Evolutionary conservation across 2,329 filamentous ascomycete species (phyloP).

Genomic region (Biscogniauxia sp.): DNA sequence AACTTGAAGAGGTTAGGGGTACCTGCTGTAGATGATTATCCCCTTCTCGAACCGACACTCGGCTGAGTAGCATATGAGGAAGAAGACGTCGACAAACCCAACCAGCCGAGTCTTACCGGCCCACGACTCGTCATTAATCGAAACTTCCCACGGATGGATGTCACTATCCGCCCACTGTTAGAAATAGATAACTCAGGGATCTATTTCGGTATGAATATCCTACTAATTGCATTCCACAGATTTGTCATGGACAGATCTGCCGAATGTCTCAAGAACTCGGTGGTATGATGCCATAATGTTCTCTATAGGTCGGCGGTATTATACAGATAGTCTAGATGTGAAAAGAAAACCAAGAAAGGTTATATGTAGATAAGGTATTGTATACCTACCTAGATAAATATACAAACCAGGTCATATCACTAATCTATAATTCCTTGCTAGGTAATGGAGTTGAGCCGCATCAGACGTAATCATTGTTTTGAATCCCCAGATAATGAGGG

Average conservation of each 20-base stretch:
- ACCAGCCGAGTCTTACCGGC: constrained; percentile 34
- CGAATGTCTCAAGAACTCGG: constrained; percentile 31
- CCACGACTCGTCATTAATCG: constrained; percentile 31
- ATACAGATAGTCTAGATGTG: too few relatives aligned
- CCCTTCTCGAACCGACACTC: constrained; percentile 32
- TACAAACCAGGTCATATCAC: too few relatives aligned
- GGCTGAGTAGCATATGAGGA: constrained; percentile 34
- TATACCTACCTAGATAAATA: too few relatives aligned
- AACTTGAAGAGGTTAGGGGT: too few relatives aligned
- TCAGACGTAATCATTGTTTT: neutral
- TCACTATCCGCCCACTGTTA: constrained; percentile 22
- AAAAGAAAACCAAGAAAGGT: too few relatives aligned
- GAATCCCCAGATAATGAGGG: neutral
- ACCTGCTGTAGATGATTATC: constrained; percentile 30
- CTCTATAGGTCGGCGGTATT: neutral
- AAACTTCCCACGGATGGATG: constrained; percentile 35
- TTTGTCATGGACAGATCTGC: constrained; percentile 31
- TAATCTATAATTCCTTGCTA: neutral
- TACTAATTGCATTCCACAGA: constrained; percentile 33
- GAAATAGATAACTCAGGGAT: neutral
- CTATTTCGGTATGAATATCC: neutral
- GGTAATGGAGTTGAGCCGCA: constrained; percentile 2
- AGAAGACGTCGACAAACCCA: constrained; percentile 35
- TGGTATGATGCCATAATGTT: constrained; percentile 33
- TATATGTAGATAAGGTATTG: too few relatives aligned